phyloP scores from a whole-genome alignment of 2,329 filamentous ascomycete genomes.

The Macroventuria anomochaeta region DNA sequence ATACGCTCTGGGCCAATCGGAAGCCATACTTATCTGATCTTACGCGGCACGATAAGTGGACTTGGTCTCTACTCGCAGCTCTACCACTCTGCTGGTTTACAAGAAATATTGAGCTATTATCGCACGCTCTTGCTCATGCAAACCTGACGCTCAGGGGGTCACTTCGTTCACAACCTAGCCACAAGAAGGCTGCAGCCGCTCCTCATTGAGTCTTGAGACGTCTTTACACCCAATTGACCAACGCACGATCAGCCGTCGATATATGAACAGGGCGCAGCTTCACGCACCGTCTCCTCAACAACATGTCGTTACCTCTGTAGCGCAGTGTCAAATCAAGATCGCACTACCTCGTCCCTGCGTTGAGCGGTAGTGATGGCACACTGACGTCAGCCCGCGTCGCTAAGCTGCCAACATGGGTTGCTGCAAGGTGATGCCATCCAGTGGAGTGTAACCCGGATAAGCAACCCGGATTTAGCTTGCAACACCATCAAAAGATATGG shows the following conservation, averaged over 20 bases:
- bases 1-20: background rate
- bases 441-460: constrained; percentile 1
- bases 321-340: constrained; percentile 15
- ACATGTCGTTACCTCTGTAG: constrained; percentile 13
- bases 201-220: background rate
- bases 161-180: background rate
- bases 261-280: constrained; percentile 1
- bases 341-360: constrained; percentile 22
- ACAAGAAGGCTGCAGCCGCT: background rate
- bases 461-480: background rate
- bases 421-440: constrained; percentile 17
- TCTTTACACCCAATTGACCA: background rate
- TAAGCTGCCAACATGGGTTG: constrained; percentile 2
- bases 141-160: background rate
- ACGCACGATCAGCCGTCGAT: constrained; percentile 16
- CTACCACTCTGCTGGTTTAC: background rate
- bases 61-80: background rate
- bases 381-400: constrained; percentile 27
- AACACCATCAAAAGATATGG: constrained; percentile 3
- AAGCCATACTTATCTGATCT: background rate
- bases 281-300: constrained; percentile 22
- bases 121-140: constrained; percentile 14
- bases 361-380: constrained; percentile 2
- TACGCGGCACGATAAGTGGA: background rate
- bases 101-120: constrained; percentile 10